Evolutionary conservation across 257 asterid genomes (phyloP), one percentile per base, ranked within the genome.

Genomic region (Phtheirospermum japonicum): DNA sequence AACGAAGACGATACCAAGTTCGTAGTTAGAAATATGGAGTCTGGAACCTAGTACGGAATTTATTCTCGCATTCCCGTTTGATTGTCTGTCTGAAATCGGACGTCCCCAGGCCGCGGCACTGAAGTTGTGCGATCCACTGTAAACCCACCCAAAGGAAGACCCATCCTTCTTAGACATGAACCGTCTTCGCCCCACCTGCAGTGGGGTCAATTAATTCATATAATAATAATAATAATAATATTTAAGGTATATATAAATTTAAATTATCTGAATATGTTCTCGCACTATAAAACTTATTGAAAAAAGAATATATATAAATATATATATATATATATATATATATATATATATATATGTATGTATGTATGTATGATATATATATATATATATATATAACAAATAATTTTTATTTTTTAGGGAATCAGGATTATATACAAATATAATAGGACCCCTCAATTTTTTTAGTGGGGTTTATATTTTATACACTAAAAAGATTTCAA

Each of bases 41-140:
- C 79, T 79, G 9, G 93, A 90, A 57, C 96, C 90, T 66, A 85
- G 75, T 14, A 69, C 79, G 36, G 86, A 73, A 70, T 71, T 70
- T 36, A 56, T 75, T 42, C 67, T 66, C 43, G 33, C 7, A 34
- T 11, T 68, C 59, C 71, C 57, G 16, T 58, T 70, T 23, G 69
- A 72, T 58, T 66, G 67, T 62, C 49, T 64, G 65, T 78, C 81
- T 48, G 88, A 73, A 23, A 90, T 55, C 13, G 87, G 94, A 58
- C 83, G 88, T 19, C 97, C 97, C 97, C 97, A 87, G 49, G 96
- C 96, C 16, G 97, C 97, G 61, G 95, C 96, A 57, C 96, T 90
- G 77, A 87, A 87, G 77, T 87, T 90, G 77, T 87, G 96, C 0
- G 97, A 90, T 26, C 97, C 97, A 19, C 78, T 74, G 53, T 87